Percentiles rank a stretch among this genome's conserved stretches.
Conservation (phyloP, 2,329 filamentous ascomycete species). For the Colletotrichum karsti region DNA sequence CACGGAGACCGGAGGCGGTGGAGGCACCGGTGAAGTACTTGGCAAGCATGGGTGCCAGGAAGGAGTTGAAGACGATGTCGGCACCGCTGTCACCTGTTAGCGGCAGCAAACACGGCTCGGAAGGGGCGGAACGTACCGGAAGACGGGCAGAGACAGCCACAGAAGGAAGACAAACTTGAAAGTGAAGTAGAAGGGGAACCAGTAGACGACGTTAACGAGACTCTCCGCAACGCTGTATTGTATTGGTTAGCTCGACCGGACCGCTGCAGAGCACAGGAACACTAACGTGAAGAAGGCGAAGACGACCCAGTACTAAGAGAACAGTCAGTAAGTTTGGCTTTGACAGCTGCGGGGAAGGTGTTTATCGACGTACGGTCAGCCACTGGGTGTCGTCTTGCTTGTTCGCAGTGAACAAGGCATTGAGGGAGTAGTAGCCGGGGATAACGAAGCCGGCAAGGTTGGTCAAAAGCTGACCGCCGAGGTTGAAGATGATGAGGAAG, state of each 20-base stretch:
- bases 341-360: background rate
- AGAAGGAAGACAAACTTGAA: slow-evolving; percentile 99
- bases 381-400: slow-evolving; percentile 86
- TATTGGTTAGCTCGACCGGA: slow-evolving; percentile 8
- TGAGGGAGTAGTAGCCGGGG: slow-evolving; percentile 85
- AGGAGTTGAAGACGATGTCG: slow-evolving; percentile 95
- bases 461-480: slow-evolving; percentile 86
- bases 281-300: slow-evolving; percentile 80
- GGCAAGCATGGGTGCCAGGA: slow-evolving; percentile 89
- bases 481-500: slow-evolving; percentile 93
- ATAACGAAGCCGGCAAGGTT: slow-evolving; percentile 87
- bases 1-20: slow-evolving; percentile 86
- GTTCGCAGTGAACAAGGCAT: slow-evolving; percentile 75
- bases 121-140: slow-evolving; percentile 73
- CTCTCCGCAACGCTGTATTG: slow-evolving; percentile 75
- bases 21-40: slow-evolving; percentile 84
- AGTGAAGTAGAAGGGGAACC: slow-evolving; percentile 99
- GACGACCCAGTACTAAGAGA: slow-evolving; percentile 82
- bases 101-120: background rate
- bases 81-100: slow-evolving; percentile 73
- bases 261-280: slow-evolving; percentile 10
- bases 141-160: slow-evolving; percentile 96
- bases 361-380: slow-evolving; percentile 67
- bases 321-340: slow-evolving; percentile 17
- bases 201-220: slow-evolving; percentile 85